phyloP scores from a whole-genome alignment of 148 eudicot genomes.

The Diospyros lotus region DNA sequence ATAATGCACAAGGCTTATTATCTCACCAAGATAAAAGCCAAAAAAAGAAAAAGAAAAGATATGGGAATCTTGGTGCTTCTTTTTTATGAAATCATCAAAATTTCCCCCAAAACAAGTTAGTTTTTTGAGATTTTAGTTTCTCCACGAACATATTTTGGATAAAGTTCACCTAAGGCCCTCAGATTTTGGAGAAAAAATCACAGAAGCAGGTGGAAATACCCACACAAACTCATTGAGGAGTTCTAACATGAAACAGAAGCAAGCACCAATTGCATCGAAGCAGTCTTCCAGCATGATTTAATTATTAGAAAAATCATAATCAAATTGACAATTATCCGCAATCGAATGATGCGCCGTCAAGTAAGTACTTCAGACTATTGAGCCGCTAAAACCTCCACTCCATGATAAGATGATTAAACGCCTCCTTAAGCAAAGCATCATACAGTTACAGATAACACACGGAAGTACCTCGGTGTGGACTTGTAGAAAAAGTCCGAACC shows the following conservation, averaged over 20 bases:
- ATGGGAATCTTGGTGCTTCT: background rate
- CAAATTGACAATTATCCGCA: background rate
- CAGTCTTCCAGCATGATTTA: background rate
- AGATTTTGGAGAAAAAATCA: background rate
- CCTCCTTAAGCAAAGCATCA: background rate
- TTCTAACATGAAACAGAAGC: background rate
- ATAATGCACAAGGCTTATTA: background rate
- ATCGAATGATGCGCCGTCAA: background rate
- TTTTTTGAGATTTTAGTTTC: background rate
- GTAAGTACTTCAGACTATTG: background rate
- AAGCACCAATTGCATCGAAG: background rate
- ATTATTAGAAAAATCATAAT: background rate
- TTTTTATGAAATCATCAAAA: background rate
- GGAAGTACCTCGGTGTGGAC: slow-evolving; percentile 1
- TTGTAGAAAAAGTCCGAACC: slow-evolving; percentile 9
- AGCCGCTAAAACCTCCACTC: too few species aligned
- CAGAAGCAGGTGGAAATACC: background rate
- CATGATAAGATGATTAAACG: background rate
- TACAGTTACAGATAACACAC: background rate
- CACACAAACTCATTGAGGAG: background rate
- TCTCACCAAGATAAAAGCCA: background rate
- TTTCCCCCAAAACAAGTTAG: background rate
- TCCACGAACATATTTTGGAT: background rate
- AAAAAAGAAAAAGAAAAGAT: background rate
- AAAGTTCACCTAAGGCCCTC: too few species aligned